These are phyloP conservation scores for Cyclotella baltica DNA, from an alignment of 108 stramenopile genomes.

Conservation along the genomic window DNA sequence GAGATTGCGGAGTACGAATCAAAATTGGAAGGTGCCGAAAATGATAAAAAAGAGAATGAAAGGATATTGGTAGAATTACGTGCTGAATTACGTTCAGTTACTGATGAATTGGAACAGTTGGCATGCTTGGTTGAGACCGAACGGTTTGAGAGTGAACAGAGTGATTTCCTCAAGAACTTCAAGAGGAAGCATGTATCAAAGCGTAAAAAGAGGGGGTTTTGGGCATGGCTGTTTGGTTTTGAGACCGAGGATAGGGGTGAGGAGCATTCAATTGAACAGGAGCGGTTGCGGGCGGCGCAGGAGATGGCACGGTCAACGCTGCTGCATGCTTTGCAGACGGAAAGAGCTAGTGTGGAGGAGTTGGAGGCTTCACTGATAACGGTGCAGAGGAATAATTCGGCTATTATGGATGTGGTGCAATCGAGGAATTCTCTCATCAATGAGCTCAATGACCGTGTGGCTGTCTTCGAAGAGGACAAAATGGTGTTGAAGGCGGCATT, in stretches of 20 bases:
- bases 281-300: constrained; percentile 49
- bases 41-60: constrained; percentile 18
- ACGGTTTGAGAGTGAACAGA: constrained; percentile 61
- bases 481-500: constrained; percentile 88
- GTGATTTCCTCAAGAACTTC: constrained; percentile 41
- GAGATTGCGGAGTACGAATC: constrained; percentile 56
- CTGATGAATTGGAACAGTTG: constrained; percentile 58
- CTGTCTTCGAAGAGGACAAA: constrained; percentile 90
- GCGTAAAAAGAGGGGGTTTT: constrained; percentile 50
- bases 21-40: constrained; percentile 39
- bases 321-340: constrained; percentile 74
- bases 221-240: constrained; percentile 61
- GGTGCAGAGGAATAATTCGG: constrained; percentile 80
- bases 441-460: constrained; percentile 84
- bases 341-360: constrained; percentile 79
- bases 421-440: constrained; percentile 76
- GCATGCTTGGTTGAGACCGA: constrained; percentile 56
- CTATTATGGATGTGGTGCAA: constrained; percentile 79
- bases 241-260: not conserved
- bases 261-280: constrained; percentile 35
- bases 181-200: constrained; percentile 31
- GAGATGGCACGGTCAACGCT: constrained; percentile 81
- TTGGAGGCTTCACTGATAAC: constrained; percentile 63
- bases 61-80: constrained; percentile 26
- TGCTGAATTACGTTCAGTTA: constrained; percentile 36